A percentile compares a stretch with the other conserved stretches of the same genome.
These are phyloP conservation scores for Wallacemonas sp. DNA, from an alignment of 208 protist genomes.

Conservation along the genomic window DNA sequence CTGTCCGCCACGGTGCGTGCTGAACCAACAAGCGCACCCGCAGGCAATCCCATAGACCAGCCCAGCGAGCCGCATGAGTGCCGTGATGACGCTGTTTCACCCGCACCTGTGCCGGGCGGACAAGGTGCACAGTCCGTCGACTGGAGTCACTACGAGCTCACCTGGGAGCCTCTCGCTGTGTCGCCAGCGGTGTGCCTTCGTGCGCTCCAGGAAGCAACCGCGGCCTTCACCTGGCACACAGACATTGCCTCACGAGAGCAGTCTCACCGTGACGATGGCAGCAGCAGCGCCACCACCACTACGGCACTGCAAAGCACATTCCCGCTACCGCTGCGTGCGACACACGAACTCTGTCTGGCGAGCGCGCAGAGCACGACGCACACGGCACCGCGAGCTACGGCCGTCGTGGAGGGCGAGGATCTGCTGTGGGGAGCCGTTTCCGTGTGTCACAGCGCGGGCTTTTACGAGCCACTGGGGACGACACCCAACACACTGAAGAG, in stretches of 20 bases:
- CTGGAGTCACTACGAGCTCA: constrained; percentile 4
- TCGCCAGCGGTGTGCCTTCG: not conserved
- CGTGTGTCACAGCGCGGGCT: constrained; percentile 2
- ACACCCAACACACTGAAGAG: not conserved
- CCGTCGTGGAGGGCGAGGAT: not conserved
- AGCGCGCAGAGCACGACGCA: not conserved
- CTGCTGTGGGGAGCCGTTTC: not conserved
- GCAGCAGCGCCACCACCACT: not conserved
- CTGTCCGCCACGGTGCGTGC: no score
- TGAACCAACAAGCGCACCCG: no score
- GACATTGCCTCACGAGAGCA: not conserved
- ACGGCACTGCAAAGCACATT: not conserved
- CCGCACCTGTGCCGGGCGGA: no score
- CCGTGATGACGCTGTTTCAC: no score
- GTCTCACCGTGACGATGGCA: not conserved
- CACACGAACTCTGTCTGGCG: not conserved
- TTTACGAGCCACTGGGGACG: not conserved
- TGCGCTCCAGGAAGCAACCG: constrained; percentile 1
- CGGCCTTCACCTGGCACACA: not conserved
- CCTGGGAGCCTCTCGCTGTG: not conserved
- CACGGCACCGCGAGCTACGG: no score
- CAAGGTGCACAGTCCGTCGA: not conserved
- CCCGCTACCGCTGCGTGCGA: not conserved
- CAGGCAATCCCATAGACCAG: no score
- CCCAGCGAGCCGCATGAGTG: no score